Evolutionary conservation across 2,329 filamentous ascomycete species (phyloP).

Genomic region (Coleophoma crateriformis): DNA sequence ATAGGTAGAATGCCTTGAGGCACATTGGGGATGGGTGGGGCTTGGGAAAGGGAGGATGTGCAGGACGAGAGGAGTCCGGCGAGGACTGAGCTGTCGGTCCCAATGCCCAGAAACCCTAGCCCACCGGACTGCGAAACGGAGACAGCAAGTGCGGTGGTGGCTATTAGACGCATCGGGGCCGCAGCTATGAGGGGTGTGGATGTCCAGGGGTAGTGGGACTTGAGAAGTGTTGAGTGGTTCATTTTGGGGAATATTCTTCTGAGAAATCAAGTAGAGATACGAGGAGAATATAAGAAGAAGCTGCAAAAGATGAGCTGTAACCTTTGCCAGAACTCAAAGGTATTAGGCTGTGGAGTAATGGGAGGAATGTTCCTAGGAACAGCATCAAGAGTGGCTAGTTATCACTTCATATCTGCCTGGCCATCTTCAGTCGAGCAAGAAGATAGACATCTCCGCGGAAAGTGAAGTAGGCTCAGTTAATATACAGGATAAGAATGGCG

Average conservation of each 20-base stretch:
- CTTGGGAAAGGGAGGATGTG: conserved; percentile 7
- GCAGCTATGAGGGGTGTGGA: conserved; percentile 49
- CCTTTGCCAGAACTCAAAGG: too few species aligned
- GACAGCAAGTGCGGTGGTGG: conserved; percentile 47
- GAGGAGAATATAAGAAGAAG: too few species aligned
- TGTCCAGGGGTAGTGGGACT: conserved; percentile 50
- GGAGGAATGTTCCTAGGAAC: too few species aligned
- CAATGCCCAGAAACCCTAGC: conserved; percentile 40
- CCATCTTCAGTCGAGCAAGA: too few species aligned
- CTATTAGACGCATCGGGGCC: conserved; percentile 66
- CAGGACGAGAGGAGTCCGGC: conserved; percentile 20
- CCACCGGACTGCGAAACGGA: conserved; percentile 52
- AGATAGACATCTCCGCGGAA: too few species aligned
- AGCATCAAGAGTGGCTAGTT: too few species aligned
- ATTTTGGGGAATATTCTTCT: neutral
- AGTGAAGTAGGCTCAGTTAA: too few species aligned
- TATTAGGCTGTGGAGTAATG: too few species aligned
- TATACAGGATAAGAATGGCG: too few species aligned
- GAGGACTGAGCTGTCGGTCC: conserved; percentile 22
- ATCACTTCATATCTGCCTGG: too few species aligned
- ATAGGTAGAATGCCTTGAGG: conserved; percentile 30
- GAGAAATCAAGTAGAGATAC: too few species aligned
- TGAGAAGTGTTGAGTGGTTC: neutral
- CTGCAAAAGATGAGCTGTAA: too few species aligned
- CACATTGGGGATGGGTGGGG: conserved; percentile 6